Base-by-base conservation (phyloP, 768 basidiomycete genomes). In the Boletus vermiculosoides region DNA sequence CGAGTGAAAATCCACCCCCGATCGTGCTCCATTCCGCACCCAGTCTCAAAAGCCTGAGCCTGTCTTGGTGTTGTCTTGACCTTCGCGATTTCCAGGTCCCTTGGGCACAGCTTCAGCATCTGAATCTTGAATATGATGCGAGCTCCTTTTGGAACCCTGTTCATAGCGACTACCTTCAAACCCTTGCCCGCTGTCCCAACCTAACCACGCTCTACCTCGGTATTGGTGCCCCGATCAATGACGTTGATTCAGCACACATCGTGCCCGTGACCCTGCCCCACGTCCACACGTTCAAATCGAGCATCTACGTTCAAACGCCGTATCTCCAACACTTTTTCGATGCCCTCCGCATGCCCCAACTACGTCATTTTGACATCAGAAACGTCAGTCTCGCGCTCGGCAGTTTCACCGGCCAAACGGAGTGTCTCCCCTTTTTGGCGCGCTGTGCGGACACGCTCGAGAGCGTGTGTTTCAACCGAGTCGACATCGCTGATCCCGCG, bases 381-480 rank as follows among this genome's bases (percentile, higher is more conserved):
- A 71, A 71, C 49, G 71, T 62, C 58, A 70, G 63, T 50, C 71
- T 67, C 42, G 57, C 63, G 2, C 52, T 73, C 4, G 67, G 70
- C 34, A 64, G 66, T 7, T 66, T 62, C 42, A 37, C 50, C 0
- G 67, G 67, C 0, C 70, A 73, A 9, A 58, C 48, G 3, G 70
- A 71, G n/a, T 73, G 62, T 20, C 52, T 71, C 0, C 65, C 70
- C n/a, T 55, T 73, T 22, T 54, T 71, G 25, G 45, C 18, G 6
- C 60, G 71, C 9, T 73, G 65, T 2, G 65, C 63, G 0, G 63
- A 67, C 15, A 71, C 69, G 16, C 69, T 73, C 44, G 71, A 71
- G 50, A 63, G 50, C 50, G 55, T 67, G 16, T 60, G 31, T 25
- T 63, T 71, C 37, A 45, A 47, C 41, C 66, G 63, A 2, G 40